These are phyloP conservation scores for Mycena belliarum DNA, from an alignment of 768 basidiomycete genomes.

Conservation along the genomic window DNA sequence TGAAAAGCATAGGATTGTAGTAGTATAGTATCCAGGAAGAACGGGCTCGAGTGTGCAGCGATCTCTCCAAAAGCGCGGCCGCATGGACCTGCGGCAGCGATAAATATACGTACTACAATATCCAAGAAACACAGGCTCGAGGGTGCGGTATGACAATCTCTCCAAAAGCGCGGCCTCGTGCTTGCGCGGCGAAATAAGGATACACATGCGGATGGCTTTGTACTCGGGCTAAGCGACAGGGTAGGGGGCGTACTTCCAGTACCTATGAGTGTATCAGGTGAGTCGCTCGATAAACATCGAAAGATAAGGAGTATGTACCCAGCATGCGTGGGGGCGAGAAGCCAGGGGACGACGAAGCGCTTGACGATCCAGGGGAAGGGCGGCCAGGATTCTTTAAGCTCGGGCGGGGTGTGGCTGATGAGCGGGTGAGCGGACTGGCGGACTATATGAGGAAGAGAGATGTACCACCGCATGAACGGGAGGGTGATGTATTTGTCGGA, in stretches of 20 bases:
- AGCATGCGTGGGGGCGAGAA: conserved; percentile 34
- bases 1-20: too few relatives aligned
- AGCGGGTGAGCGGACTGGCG: background rate
- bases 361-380: conserved; percentile 39
- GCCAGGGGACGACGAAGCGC: conserved; percentile 36
- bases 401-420: conserved; percentile 40
- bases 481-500: conserved; percentile 35
- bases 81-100: too few relatives aligned
- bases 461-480: conserved; percentile 40
- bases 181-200: too few relatives aligned
- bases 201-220: too few relatives aligned
- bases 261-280: background rate
- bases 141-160: too few relatives aligned
- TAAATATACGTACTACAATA: too few relatives aligned
- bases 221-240: background rate
- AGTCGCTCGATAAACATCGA: background rate
- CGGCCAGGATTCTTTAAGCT: conserved; percentile 39
- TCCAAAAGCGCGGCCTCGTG: too few relatives aligned
- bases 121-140: too few relatives aligned
- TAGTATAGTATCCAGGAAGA: too few relatives aligned
- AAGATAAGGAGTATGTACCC: conserved; percentile 26
- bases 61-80: too few relatives aligned
- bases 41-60: too few relatives aligned
- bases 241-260: conserved; percentile 20
- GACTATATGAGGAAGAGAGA: background rate